Evolutionary conservation across 2,329 filamentous ascomycete genomes (phyloP).

Genomic region (Lachnellula suecica): DNA sequence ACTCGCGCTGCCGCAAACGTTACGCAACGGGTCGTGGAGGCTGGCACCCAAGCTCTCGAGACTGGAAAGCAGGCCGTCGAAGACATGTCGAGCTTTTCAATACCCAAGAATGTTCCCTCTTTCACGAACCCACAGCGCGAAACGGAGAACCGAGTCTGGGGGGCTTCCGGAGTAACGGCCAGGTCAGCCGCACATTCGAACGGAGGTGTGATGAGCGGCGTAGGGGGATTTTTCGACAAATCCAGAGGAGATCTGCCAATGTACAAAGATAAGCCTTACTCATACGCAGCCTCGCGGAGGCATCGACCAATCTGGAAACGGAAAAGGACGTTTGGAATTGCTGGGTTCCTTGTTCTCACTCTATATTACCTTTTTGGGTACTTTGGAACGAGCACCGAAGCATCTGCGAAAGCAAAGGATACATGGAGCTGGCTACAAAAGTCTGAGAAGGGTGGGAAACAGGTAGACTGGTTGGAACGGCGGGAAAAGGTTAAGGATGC

Average conservation of each 20-base stretch:
- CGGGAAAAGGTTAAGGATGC: conserved; percentile 83
- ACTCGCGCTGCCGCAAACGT: conserved; percentile 44
- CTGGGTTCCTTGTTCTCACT: conserved; percentile 53
- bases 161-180: conserved; percentile 45
- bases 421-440: conserved; percentile 58
- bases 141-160: conserved; percentile 67
- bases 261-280: conserved; percentile 99
- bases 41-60: conserved; percentile 47
- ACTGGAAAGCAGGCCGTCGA: conserved; percentile 37
- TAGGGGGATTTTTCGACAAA: conserved; percentile 64
- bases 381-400: conserved; percentile 41
- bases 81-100: conserved; percentile 61
- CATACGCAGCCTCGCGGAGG: conserved; percentile 60
- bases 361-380: conserved; percentile 70
- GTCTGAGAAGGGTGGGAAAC: conserved; percentile 42
- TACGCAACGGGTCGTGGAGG: conserved; percentile 49
- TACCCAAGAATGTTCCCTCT: conserved; percentile 69
- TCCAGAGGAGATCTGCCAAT: conserved; percentile 68
- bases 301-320: conserved; percentile 60
- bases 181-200: conserved; percentile 32
- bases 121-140: conserved; percentile 64
- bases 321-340: conserved; percentile 57
- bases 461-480: conserved; percentile 73
- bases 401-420: conserved; percentile 36
- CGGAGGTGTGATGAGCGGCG: conserved; percentile 46